phyloP scores from a whole-genome alignment of 1,139 yeast species.

The Hansenula lynferdii region DNA sequence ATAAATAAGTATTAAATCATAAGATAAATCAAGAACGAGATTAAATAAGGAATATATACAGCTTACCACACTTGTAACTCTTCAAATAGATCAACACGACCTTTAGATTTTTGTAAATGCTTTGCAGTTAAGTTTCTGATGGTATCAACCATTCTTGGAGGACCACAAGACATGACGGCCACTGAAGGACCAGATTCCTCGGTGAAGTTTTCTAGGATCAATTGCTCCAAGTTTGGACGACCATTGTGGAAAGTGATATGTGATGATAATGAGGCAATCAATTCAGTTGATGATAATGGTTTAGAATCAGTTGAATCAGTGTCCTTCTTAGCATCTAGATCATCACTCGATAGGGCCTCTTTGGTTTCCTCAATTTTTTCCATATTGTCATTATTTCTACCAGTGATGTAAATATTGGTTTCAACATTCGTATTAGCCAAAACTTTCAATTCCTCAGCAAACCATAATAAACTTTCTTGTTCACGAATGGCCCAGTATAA shows the following conservation, averaged over 20 bases:
- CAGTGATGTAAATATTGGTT: constrained; percentile 38
- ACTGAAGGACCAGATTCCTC: constrained; percentile 28
- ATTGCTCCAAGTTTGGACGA: constrained; percentile 31
- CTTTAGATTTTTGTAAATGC: constrained; percentile 25
- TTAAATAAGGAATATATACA: too few species aligned
- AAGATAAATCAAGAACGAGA: too few species aligned
- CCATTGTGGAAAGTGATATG: constrained; percentile 14
- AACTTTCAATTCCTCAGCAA: constrained; percentile 39
- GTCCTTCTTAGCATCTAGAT: not conserved
- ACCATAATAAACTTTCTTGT: constrained; percentile 41
- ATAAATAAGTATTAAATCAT: too few species aligned
- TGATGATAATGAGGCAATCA: not conserved
- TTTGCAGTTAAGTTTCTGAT: constrained; percentile 31
- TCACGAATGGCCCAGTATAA: constrained; percentile 51
- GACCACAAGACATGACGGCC: constrained; percentile 47
- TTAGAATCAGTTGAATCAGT: not conserved
- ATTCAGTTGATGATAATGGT: not conserved
- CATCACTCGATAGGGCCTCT: not conserved
- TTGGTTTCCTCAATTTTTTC: not conserved
- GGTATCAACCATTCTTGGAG: constrained; percentile 42
- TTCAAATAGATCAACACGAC: constrained; percentile 44
- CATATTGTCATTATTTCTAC: not conserved
- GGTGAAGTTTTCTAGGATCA: constrained; percentile 27
- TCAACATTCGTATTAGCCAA: constrained; percentile 31
- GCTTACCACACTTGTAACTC: constrained; percentile 36